Percentiles rank a stretch among this genome's conserved stretches.
These are phyloP conservation scores for Primulina huaijiensis DNA, from an alignment of 257 asterid genomes.

Conservation along the genomic window DNA sequence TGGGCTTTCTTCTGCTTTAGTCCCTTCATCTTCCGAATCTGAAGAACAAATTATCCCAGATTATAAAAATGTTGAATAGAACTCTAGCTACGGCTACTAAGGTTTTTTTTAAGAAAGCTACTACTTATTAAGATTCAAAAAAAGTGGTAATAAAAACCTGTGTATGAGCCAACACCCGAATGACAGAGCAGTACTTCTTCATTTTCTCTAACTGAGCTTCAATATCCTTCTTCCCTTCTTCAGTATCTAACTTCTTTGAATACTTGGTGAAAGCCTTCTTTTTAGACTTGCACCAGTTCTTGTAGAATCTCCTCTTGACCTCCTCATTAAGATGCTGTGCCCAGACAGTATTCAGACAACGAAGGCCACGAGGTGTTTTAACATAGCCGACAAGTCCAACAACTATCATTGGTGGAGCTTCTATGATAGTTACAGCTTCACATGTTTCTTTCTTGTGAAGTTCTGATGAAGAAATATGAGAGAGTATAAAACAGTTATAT, in stretches of 20 bases:
- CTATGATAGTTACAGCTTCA: slow-evolving; percentile 77
- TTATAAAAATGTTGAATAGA: background rate
- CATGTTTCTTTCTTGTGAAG: slow-evolving; percentile 86
- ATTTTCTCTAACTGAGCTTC: slow-evolving; percentile 62
- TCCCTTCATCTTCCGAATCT: slow-evolving; percentile 80
- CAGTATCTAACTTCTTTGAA: slow-evolving; percentile 53
- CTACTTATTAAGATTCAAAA: background rate
- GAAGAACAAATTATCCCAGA: slow-evolving; percentile 12
- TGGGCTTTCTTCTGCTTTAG: slow-evolving; percentile 85
- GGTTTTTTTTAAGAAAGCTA: too few species aligned
- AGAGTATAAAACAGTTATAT: background rate
- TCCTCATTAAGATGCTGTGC: slow-evolving; percentile 85
- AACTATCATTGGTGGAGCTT: slow-evolving; percentile 75
- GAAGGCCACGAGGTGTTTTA: slow-evolving; percentile 77
- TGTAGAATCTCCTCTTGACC: slow-evolving; percentile 70
- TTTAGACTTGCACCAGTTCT: slow-evolving; percentile 71
- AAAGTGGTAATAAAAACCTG: slow-evolving; percentile 41
- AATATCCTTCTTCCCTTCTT: slow-evolving; percentile 65
- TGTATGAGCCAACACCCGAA: slow-evolving; percentile 74
- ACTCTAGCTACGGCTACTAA: background rate
- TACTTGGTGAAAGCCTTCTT: slow-evolving; percentile 73
- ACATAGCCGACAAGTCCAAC: slow-evolving; percentile 87
- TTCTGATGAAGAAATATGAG: slow-evolving; percentile 34
- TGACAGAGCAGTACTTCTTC: slow-evolving; percentile 65
- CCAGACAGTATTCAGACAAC: slow-evolving; percentile 68